Percentiles rank a stretch among this genome's conserved stretches.
These are phyloP conservation scores for Argentina anserina DNA, from an alignment of 306 rosid species.

Conservation along the genomic window DNA sequence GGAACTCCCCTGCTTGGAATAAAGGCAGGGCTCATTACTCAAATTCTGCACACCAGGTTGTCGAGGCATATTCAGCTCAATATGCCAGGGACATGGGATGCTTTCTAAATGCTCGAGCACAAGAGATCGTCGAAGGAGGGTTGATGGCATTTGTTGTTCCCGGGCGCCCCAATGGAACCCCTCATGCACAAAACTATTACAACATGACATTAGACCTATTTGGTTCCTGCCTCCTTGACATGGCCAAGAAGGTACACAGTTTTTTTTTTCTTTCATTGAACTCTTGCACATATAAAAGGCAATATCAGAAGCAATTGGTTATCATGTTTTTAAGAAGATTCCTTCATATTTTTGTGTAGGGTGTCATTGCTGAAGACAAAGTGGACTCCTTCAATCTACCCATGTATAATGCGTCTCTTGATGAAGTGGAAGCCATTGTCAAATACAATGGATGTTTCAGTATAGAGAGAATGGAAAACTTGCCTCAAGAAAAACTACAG, in stretches of 20 bases:
- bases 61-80: constrained; percentile 20
- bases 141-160: constrained; percentile 24
- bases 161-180: background rate
- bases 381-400: constrained; percentile 26
- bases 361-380: constrained; percentile 17
- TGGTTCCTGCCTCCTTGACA: constrained; percentile 21
- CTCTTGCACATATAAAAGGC: background rate
- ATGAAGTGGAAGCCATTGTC: constrained; percentile 22
- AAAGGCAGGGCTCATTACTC: constrained; percentile 18
- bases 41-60: constrained; percentile 14
- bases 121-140: constrained; percentile 27
- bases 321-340: too few species aligned
- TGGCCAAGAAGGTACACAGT: constrained; percentile 20
- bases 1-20: constrained; percentile 21
- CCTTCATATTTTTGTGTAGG: background rate
- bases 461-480: constrained; percentile 16
- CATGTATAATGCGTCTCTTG: background rate
- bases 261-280: too few species aligned
- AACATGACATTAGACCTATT: background rate
- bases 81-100: constrained; percentile 20
- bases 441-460: constrained; percentile 17
- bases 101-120: constrained; percentile 21
- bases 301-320: background rate
- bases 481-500: constrained; percentile 2
- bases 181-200: background rate